Conservation (phyloP, 352 stramenopile genomes). For the Globisporangium megalacanthum region DNA sequence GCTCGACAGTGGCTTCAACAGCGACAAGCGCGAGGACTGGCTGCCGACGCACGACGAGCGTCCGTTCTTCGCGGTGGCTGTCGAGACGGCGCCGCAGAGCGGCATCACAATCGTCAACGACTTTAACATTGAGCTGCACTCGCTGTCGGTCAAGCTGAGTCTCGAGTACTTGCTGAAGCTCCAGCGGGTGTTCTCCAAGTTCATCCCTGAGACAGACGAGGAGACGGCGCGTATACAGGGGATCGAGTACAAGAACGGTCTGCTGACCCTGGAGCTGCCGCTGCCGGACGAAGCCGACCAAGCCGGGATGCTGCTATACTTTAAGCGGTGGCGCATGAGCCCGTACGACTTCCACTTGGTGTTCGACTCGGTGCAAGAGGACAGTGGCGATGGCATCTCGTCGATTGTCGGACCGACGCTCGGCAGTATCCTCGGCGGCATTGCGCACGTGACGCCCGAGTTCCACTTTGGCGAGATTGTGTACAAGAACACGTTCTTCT, state of each 20-base stretch:
- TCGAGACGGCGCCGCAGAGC: conserved; percentile 59
- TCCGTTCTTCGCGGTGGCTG: conserved; percentile 61
- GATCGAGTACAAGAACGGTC: conserved; percentile 53
- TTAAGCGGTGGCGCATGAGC: conserved; percentile 72
- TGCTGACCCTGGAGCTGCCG: conserved; percentile 42
- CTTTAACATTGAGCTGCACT: conserved; percentile 67
- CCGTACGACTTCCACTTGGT: conserved; percentile 73
- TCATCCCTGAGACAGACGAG: conserved; percentile 66
- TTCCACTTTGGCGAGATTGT: conserved; percentile 72
- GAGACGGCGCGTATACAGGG: conserved; percentile 53
- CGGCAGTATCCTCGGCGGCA: conserved; percentile 84
- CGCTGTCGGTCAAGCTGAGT: conserved; percentile 71
- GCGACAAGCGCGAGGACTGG: conserved; percentile 83
- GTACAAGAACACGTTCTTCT: conserved; percentile 80
- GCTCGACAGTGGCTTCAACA: conserved; percentile 84
- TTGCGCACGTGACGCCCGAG: conserved; percentile 78
- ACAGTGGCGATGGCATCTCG: conserved; percentile 72
- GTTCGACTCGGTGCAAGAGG: conserved; percentile 80
- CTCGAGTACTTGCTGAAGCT: conserved; percentile 76
- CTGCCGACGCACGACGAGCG: conserved; percentile 65
- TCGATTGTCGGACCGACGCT: conserved; percentile 75
- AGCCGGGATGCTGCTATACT: conserved; percentile 73
- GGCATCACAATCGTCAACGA: conserved; percentile 76
- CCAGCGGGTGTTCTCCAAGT: conserved; percentile 66
- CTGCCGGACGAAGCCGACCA: conserved; percentile 44